Base-by-base conservation (phyloP, 2,329 filamentous ascomycete genomes). In the Aphanocladium album region DNA sequence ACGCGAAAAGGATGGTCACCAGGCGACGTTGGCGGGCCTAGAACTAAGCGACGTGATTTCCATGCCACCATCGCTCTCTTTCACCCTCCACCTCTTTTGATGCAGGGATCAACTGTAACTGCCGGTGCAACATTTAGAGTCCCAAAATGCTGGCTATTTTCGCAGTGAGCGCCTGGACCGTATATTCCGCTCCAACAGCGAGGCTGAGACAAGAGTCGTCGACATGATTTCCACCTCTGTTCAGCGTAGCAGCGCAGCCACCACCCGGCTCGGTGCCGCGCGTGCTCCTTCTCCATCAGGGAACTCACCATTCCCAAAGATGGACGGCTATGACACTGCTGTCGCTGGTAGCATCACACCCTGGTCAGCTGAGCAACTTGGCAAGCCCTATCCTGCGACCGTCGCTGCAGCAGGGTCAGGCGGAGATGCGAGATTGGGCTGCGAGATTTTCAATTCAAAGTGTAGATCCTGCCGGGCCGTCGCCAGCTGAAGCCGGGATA, bases 401-500 rank as follows among this genome's bases (percentile, higher is more conserved):
- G 53, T 17, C 51, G 25, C 17, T 12, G 53, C 14, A 54, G 35
- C 23, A 41, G 47, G 47, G 51, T 46, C 53, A 56, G 53, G 39
- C 41, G 43, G 43, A 37, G 12, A 57, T 57, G 53, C 53, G 30
- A 57, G 53, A 57, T 51, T 41, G 25, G 56, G 46, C 45, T 58
- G 56, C 46, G 46, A 51, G 56, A 50, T 51, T 51, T 41, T 33
- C 17, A 1, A 1, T 16, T 25, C 16, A 16, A 8, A 11, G 5
- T 1, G 46, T 14, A 50, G 56, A 52, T 58, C 23, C 46, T 51
- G 16, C 25, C 56, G 56, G 56, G 35, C 33, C 56, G 17, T 58
- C 56, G 56, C 46, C 39, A 51, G 56, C 46, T 52, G 56, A 51
- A 17, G 37, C 16, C 6, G 19, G 53, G n/a, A 47, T 46, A 25